Evolutionary conservation across 2,329 filamentous ascomycete species (phyloP).

Genomic region (Fusarium liriodendri): DNA sequence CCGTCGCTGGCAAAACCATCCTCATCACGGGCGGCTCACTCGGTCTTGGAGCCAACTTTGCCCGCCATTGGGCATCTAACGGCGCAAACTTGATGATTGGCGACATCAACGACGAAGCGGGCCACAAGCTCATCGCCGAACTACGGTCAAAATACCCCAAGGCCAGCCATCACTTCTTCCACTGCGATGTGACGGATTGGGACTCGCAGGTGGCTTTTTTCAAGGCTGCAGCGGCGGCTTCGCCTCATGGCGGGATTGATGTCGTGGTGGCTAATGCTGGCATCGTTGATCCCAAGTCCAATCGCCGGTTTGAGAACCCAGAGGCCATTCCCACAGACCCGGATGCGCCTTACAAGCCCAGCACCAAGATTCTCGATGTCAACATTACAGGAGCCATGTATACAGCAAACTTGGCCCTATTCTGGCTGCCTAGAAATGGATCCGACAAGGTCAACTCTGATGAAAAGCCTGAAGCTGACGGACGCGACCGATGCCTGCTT

Average conservation of each 20-base stretch:
- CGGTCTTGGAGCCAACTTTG: slow-evolving; percentile 2
- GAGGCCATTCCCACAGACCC: background rate
- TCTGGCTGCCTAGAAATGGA: slow-evolving; percentile 6
- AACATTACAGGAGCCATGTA: slow-evolving; percentile 12
- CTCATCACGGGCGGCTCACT: slow-evolving; percentile 7
- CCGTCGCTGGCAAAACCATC: background rate
- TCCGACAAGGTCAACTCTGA: background rate
- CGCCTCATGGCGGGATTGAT: slow-evolving; percentile 8
- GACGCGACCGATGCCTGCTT: slow-evolving; percentile 3
- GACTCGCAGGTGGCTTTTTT: slow-evolving; percentile 10
- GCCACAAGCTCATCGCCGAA: background rate
- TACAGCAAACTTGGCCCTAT: slow-evolving; percentile 2
- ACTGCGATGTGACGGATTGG: slow-evolving; percentile 11
- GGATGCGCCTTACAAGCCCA: background rate
- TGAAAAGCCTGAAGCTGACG: background rate
- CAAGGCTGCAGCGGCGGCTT: slow-evolving; percentile 5
- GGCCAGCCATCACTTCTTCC: slow-evolving; percentile 3
- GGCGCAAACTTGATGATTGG: slow-evolving; percentile 15
- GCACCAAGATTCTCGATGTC: background rate
- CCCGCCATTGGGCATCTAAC: slow-evolving; percentile 2
- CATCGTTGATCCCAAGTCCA: slow-evolving; percentile 1
- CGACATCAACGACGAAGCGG: slow-evolving; percentile 6
- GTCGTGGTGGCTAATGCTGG: slow-evolving; percentile 13
- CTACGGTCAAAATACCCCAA: background rate
- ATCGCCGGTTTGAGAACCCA: slow-evolving; percentile 7